A percentile compares a stretch with the other conserved stretches of the same genome.
Evolutionary conservation across 352 stramenopile genomes (phyloP).

Genomic region (Phytopythium ostracodes): DNA sequence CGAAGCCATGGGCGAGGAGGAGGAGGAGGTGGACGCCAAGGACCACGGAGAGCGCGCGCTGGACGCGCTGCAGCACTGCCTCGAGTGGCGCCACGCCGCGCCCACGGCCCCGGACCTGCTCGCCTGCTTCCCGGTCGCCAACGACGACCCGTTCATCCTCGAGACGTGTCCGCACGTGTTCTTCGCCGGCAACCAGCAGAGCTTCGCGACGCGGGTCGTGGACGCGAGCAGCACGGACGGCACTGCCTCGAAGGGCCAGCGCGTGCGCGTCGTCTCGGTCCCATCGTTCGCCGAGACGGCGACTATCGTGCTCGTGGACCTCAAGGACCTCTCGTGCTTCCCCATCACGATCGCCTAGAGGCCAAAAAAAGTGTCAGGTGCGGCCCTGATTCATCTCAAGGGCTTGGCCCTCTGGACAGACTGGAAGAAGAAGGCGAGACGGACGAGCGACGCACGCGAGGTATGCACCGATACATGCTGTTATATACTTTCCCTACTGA

Average conservation of each 20-base stretch:
- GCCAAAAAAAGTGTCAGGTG: not conserved
- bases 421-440: not conserved
- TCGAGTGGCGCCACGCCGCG: slow-evolving; percentile 90
- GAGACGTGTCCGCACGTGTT: slow-evolving; percentile 86
- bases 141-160: slow-evolving; percentile 92
- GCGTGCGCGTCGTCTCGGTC: slow-evolving; percentile 85
- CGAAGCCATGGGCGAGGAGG: slow-evolving; percentile 30
- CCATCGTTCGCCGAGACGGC: slow-evolving; percentile 88
- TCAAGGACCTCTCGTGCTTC: slow-evolving; percentile 75
- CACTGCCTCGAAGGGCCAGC: slow-evolving; percentile 21
- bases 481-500: not conserved
- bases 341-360: slow-evolving; percentile 38
- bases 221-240: slow-evolving; percentile 20
- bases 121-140: slow-evolving; percentile 88
- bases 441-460: not conserved
- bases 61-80: slow-evolving; percentile 59
- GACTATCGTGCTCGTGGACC: slow-evolving; percentile 90
- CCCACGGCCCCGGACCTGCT: slow-evolving; percentile 92
- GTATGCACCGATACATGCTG: not conserved
- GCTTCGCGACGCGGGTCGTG: slow-evolving; percentile 80
- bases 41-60: slow-evolving; percentile 28
- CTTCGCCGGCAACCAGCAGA: slow-evolving; percentile 90
- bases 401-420: no score
- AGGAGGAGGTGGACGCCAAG: slow-evolving; percentile 12
- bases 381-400: no score